Evolutionary conservation across 345 rosid genomes (phyloP).

Genomic region (Alliaria petiolata): DNA sequence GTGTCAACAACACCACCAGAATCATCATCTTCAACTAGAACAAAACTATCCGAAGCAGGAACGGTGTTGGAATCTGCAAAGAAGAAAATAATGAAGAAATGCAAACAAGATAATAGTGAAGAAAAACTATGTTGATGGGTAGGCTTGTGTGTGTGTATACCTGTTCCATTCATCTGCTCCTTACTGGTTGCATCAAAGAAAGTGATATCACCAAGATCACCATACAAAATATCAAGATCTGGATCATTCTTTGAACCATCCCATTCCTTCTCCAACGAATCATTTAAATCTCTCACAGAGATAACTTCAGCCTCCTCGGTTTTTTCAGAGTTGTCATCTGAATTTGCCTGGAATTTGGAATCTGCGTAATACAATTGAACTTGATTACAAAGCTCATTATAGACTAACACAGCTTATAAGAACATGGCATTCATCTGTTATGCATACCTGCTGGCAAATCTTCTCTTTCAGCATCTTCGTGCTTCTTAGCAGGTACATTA

Average conservation of each 20-base stretch:
- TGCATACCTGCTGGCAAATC: slow-evolving; percentile 3
- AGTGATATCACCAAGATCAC: slow-evolving; percentile 33
- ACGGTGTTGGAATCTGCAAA: slow-evolving; percentile 14
- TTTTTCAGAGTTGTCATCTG: slow-evolving; percentile 18
- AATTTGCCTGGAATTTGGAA: slow-evolving; percentile 3
- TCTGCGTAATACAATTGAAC: slow-evolving; percentile 22
- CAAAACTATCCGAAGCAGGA: neutral
- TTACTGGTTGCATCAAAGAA: slow-evolving; percentile 20
- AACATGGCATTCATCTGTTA: slow-evolving; percentile 6
- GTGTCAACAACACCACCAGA: slow-evolving; percentile 8
- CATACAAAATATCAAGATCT: slow-evolving; percentile 23
- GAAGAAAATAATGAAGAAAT: neutral
- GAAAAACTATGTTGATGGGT: neutral
- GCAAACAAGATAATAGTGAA: slow-evolving; percentile 6
- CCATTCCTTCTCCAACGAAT: slow-evolving; percentile 29
- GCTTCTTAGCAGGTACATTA: slow-evolving; percentile 22
- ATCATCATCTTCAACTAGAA: slow-evolving; percentile 1
- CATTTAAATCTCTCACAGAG: slow-evolving; percentile 30
- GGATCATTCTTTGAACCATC: slow-evolving; percentile 24
- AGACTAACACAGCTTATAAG: neutral
- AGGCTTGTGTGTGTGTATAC: neutral
- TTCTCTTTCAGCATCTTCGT: neutral
- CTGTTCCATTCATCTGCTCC: slow-evolving; percentile 11
- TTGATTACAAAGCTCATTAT: slow-evolving; percentile 5
- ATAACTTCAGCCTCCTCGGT: slow-evolving; percentile 12